These are phyloP conservation scores for Cyclostephanos tholiformis DNA, from an alignment of 108 stramenopile species.

Conservation along the genomic window DNA sequence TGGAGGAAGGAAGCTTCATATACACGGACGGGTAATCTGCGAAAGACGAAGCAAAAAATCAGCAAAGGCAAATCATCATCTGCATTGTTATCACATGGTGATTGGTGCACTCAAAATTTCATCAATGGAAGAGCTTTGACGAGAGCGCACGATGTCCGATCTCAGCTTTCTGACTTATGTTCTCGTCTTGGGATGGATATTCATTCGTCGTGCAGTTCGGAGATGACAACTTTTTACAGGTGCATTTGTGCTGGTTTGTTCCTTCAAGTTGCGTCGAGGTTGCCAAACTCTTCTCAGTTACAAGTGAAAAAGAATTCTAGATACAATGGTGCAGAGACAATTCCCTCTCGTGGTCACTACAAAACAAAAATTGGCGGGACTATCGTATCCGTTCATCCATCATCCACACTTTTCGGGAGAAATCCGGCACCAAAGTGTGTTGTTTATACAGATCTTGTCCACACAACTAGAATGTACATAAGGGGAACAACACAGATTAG, in stretches of 20 bases:
- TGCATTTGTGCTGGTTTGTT: conserved; percentile 92
- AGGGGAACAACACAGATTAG: conserved; percentile 82
- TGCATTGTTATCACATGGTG: conserved; percentile 65
- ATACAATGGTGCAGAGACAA: conserved; percentile 68
- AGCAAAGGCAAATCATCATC: conserved; percentile 56
- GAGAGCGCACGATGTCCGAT: conserved; percentile 72
- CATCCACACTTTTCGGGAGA: conserved; percentile 88
- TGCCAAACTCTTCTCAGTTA: conserved; percentile 59
- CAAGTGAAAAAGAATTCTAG: conserved; percentile 63
- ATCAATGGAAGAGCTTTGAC: conserved; percentile 74
- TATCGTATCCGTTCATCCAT: conserved; percentile 93
- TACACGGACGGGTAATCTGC: conserved; percentile 23
- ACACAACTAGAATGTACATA: conserved; percentile 82
- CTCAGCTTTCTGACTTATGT: conserved; percentile 68
- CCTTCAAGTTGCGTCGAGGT: conserved; percentile 81
- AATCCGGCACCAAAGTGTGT: conserved; percentile 93
- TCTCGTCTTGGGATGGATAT: conserved; percentile 67
- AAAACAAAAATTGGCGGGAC: conserved; percentile 88
- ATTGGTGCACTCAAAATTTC: conserved; percentile 85
- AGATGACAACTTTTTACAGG: conserved; percentile 72
- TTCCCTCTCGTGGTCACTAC: conserved; percentile 87
- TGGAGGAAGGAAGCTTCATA: conserved; percentile 87
- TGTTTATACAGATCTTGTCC: conserved; percentile 91
- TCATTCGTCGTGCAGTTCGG: conserved; percentile 57
- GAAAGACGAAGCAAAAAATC: conserved; percentile 35